A percentile compares a stretch with the other conserved stretches of the same genome.
Evolutionary conservation across 1,139 yeast genomes (phyloP).

Genomic region (Suhomyces kunorum): DNA sequence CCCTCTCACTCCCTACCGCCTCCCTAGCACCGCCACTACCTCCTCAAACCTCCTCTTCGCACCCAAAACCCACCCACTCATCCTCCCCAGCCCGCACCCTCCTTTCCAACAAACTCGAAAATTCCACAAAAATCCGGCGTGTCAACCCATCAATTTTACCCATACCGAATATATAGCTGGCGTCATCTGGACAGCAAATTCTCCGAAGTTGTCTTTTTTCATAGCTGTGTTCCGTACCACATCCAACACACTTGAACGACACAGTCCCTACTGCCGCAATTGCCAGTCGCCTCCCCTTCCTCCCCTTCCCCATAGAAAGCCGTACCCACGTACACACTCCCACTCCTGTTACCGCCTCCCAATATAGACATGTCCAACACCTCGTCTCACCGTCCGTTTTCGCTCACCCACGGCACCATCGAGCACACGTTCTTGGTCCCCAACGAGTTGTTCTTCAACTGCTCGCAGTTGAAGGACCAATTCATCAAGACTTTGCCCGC

Average conservation of each 20-base stretch:
- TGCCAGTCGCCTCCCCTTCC: not conserved
- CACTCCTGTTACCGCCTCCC: not conserved
- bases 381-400: slow-evolving; percentile 60
- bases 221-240: slow-evolving; percentile 11
- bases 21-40: not conserved
- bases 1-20: not conserved
- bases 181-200: slow-evolving; percentile 4
- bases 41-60: not conserved
- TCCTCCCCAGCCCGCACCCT: not conserved
- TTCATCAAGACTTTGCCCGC: slow-evolving; percentile 76
- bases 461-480: slow-evolving; percentile 86
- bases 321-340: not conserved
- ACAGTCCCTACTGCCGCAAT: not conserved
- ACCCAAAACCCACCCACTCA: not conserved
- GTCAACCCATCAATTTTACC: slow-evolving; percentile 12
- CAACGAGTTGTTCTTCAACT: slow-evolving; percentile 72
- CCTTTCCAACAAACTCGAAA: slow-evolving; percentile 10
- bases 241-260: slow-evolving; percentile 9
- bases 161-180: slow-evolving; percentile 6
- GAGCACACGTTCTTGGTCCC: slow-evolving; percentile 91
- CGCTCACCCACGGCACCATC: slow-evolving; percentile 78
- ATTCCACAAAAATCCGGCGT: slow-evolving; percentile 9
- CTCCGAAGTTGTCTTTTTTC: slow-evolving; percentile 3
- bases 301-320: not conserved
- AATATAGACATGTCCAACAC: slow-evolving; percentile 23